A percentile compares a stretch with the other conserved stretches of the same genome.
Conservation (phyloP, 1,139 yeast genomes). For the Trichomonascaceae sp. region DNA sequence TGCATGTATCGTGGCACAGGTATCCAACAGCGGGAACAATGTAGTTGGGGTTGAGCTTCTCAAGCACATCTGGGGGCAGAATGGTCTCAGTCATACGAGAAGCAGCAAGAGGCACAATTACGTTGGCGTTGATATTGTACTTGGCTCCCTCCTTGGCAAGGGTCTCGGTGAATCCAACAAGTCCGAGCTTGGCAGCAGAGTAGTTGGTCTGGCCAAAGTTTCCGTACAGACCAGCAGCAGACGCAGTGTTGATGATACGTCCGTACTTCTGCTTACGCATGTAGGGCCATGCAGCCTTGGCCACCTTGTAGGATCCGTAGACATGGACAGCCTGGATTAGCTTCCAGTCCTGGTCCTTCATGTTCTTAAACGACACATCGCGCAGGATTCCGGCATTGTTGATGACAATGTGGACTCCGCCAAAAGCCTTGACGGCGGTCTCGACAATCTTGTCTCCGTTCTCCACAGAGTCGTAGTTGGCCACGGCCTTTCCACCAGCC, state of each 20-base stretch:
- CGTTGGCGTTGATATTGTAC: conserved; percentile 72
- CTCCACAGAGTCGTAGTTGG: conserved; percentile 88
- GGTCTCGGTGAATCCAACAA: conserved; percentile 87
- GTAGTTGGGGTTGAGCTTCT: conserved; percentile 72
- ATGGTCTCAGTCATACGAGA: conserved; percentile 92
- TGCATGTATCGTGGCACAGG: conserved; percentile 53
- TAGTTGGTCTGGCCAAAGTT: conserved; percentile 96
- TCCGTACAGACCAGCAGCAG: conserved; percentile 95
- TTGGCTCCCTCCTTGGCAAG: conserved; percentile 87
- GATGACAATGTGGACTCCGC: conserved; percentile 77
- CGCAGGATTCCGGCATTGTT: conserved; percentile 94
- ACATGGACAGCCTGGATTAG: conserved; percentile 78
- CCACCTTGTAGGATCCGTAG: conserved; percentile 75
- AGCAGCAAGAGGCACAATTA: conserved; percentile 89
- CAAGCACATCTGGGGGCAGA: conserved; percentile 74
- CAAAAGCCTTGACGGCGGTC: conserved; percentile 77
- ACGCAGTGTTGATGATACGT: conserved; percentile 79
- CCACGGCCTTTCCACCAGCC: conserved; percentile 78
- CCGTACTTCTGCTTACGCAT: conserved; percentile 79
- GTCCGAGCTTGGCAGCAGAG: conserved; percentile 84
- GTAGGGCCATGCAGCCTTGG: conserved; percentile 89
- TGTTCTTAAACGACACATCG: conserved; percentile 52
- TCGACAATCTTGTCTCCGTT: conserved; percentile 74
- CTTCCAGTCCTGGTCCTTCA: conserved; percentile 69
- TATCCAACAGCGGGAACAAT: conserved; percentile 82